Conservation (phyloP, 2,329 filamentous ascomycete genomes). For the Biscogniauxia mediterranea region DNA sequence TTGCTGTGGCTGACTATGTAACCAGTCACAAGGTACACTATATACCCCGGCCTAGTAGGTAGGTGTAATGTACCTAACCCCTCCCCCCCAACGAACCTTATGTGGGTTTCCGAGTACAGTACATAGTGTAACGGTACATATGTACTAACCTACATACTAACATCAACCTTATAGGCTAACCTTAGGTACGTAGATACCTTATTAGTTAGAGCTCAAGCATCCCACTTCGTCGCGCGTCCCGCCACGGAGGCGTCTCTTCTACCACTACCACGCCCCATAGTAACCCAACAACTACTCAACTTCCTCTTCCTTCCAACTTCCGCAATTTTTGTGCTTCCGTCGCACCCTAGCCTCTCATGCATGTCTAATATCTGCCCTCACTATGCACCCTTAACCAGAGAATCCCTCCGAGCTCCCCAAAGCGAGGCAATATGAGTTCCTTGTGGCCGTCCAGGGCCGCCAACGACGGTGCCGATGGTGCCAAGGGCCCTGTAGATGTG, state of each 20-base stretch:
- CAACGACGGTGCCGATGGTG: conserved; percentile 33
- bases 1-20: too few relatives aligned
- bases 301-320: neutral
- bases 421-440: conserved; percentile 43
- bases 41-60: too few relatives aligned
- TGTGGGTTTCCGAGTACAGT: too few relatives aligned
- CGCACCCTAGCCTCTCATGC: neutral
- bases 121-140: too few relatives aligned
- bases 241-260: too few relatives aligned
- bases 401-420: conserved; percentile 20
- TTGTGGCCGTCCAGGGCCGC: conserved; percentile 40
- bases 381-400: conserved; percentile 24
- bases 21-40: too few relatives aligned
- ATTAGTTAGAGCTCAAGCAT: neutral
- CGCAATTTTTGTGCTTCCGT: neutral
- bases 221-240: neutral
- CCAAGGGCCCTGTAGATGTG: conserved; percentile 29
- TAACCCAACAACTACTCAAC: neutral
- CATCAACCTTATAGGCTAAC: too few relatives aligned
- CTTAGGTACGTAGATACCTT: neutral
- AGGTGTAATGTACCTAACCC: too few relatives aligned
- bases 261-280: neutral
- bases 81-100: too few relatives aligned
- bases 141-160: too few relatives aligned
- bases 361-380: conserved; percentile 11